Percentiles rank a stretch among this genome's conserved stretches.
phyloP scores from a whole-genome alignment of 1,284 basidiomycete genomes.

The Cutaneotrichosporon mucoides region DNA sequence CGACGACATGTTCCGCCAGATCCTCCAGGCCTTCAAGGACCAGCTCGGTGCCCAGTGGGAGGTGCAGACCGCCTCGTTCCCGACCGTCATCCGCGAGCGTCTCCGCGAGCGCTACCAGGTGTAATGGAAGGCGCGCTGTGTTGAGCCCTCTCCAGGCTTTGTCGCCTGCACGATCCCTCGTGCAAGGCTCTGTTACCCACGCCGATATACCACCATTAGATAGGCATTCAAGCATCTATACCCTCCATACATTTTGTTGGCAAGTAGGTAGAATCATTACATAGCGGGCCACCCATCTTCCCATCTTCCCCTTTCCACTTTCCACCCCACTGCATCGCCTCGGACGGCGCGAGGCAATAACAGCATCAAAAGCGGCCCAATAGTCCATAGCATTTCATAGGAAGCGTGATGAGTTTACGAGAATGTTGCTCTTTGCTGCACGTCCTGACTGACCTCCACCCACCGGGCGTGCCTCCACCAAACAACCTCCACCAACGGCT shows the following conservation, averaged over 20 bases:
- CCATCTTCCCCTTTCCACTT: not conserved
- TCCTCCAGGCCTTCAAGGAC: conserved; percentile 46
- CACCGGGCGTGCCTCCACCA: too few species aligned
- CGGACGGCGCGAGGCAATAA: conserved; percentile 19
- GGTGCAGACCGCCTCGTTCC: conserved; percentile 35
- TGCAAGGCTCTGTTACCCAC: conserved; percentile 12
- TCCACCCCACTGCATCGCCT: conserved; percentile 12
- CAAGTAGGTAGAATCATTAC: conserved; percentile 18
- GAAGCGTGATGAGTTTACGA: conserved; percentile 7
- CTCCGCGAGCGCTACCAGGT: conserved; percentile 47
- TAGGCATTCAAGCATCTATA: conserved; percentile 26
- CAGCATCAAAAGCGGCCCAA: conserved; percentile 8
- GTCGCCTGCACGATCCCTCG: not conserved
- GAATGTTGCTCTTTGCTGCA: not conserved
- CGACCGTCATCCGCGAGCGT: conserved; percentile 43
- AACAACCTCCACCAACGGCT: not conserved
- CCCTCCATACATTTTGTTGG: conserved; percentile 21
- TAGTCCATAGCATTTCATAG: conserved; percentile 23
- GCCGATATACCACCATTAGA: conserved; percentile 23
- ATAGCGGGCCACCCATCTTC: not conserved
- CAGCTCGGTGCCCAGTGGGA: conserved; percentile 46
- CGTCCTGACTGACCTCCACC: not conserved
- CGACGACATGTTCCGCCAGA: conserved; percentile 76
- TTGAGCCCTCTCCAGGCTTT: not conserved
- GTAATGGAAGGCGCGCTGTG: conserved; percentile 14